phyloP scores from a whole-genome alignment of 331 rosid species.

The Saraca asoca region DNA sequence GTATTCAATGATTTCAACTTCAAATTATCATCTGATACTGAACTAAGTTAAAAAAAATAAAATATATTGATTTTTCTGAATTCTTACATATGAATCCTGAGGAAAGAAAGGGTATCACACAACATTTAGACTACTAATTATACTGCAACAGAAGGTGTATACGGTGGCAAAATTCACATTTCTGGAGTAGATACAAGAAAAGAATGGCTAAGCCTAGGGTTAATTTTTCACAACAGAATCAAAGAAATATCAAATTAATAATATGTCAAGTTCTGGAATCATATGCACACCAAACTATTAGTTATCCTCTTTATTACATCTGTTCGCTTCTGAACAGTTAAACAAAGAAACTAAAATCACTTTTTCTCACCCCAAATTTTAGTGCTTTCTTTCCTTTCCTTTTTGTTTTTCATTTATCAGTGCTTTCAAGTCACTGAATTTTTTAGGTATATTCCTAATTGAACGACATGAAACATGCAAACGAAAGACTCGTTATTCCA shows the following conservation, averaged over 20 bases:
- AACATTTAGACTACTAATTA: not conserved
- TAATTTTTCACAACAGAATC: conserved; percentile 35
- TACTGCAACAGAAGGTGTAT: not conserved
- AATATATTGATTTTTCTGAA: not conserved
- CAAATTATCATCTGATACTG: no score
- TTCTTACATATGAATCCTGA: not conserved
- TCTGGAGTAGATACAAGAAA: conserved; percentile 15
- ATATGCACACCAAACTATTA: conserved; percentile 41
- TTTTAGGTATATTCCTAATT: conserved; percentile 34
- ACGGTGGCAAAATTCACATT: not conserved
- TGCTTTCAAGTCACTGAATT: conserved; percentile 13
- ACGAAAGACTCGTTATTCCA: conserved; percentile 29
- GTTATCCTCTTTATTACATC: conserved; percentile 47
- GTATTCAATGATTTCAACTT: no score
- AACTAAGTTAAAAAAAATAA: no score
- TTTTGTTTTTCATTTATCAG: no score
- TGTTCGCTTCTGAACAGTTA: conserved; percentile 34
- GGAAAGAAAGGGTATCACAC: not conserved
- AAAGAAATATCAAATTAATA: conserved; percentile 43
- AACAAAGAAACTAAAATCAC: conserved; percentile 31
- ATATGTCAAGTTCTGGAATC: conserved; percentile 16
- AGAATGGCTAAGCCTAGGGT: not conserved
- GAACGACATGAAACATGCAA: conserved; percentile 15
- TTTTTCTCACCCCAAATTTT: conserved; percentile 42
- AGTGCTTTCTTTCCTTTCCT: conserved; percentile 28